phyloP scores from a whole-genome alignment of 345 rosid genomes.

The Citrus mangshanensis region DNA sequence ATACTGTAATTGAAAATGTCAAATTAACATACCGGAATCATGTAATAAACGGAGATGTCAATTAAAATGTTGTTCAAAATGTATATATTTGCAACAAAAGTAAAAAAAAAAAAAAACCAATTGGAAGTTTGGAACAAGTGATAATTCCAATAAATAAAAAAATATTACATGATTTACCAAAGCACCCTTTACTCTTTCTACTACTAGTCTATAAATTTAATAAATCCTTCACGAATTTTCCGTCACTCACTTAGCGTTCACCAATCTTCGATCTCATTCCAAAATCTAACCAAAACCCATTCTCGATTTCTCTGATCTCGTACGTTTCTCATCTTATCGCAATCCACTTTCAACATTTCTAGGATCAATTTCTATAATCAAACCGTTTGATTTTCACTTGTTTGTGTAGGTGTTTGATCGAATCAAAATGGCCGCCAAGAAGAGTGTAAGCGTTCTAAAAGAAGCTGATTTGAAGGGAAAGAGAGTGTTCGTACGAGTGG shows the following conservation, averaged over 20 bases:
- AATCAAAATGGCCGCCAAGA: conserved; percentile 43
- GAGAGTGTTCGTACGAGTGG: conserved; percentile 59
- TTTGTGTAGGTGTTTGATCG: neutral
- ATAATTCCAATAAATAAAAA: no score
- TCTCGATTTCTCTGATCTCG: neutral
- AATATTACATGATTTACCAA: neutral
- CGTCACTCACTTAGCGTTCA: neutral
- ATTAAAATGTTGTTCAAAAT: no score
- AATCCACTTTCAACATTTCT: neutral
- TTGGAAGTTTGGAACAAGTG: no score
- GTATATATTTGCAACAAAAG: neutral
- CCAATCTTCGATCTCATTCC: neutral
- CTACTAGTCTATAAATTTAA: neutral
- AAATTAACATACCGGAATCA: no score
- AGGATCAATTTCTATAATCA: neutral
- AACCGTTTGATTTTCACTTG: neutral
- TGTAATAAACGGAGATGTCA: no score
- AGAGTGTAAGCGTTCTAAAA: conserved; percentile 44
- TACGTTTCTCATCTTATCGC: neutral
- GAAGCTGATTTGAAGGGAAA: conserved; percentile 67
- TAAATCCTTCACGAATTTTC: no score
- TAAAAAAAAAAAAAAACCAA: no score
- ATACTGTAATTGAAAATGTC: no score
- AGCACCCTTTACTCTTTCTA: neutral
- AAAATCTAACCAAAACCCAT: neutral